Percentiles rank a stretch among this genome's conserved stretches.
Evolutionary conservation across 768 basidiomycete species (phyloP).

Genomic region (Cubamyces sp.): DNA sequence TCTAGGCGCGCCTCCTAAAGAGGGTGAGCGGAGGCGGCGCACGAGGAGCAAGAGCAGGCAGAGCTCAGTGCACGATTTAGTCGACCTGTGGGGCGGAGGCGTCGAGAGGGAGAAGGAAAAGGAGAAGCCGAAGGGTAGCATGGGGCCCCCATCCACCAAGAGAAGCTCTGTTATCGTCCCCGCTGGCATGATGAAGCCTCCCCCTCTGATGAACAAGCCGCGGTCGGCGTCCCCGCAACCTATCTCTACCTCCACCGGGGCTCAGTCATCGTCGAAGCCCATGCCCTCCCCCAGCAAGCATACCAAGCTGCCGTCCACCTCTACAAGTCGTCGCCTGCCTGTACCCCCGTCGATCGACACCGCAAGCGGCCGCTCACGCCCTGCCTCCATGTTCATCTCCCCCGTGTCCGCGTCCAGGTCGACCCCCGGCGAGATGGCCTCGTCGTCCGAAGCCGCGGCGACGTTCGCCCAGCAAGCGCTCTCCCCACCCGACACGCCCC

Average conservation of each 20-base stretch:
- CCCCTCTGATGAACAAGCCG: constrained; percentile 15
- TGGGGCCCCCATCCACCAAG: constrained; percentile 18
- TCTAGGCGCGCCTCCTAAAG: neutral
- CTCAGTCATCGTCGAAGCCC: constrained; percentile 1
- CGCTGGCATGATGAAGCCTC: constrained; percentile 28
- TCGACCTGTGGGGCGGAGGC: constrained; percentile 76
- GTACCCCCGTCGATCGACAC: constrained; percentile 26
- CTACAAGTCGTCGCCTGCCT: constrained; percentile 18
- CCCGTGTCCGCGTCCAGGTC: constrained; percentile 48
- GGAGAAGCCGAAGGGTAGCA: constrained; percentile 21
- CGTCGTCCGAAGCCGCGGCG: constrained; percentile 40
- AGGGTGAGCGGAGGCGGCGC: constrained; percentile 32
- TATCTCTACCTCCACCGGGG: constrained; percentile 2
- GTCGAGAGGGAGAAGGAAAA: constrained; percentile 52
- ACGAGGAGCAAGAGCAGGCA: constrained; percentile 60
- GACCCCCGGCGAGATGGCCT: constrained; percentile 45
- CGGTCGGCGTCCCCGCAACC: constrained; percentile 27
- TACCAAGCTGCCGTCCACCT: constrained; percentile 35
- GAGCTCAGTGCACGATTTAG: constrained; percentile 83
- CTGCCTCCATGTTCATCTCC: constrained; percentile 82
- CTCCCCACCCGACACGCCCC: constrained; percentile 52
- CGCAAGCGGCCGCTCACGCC: constrained; percentile 57
- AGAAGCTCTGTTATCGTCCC: constrained; percentile 31
- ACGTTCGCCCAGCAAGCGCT: constrained; percentile 25
- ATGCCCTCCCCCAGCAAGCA: constrained; percentile 34